Evolutionary conservation across 257 asterid species (phyloP), one percentile per base, ranked within the genome.

Genomic region (Paulownia fortunei): DNA sequence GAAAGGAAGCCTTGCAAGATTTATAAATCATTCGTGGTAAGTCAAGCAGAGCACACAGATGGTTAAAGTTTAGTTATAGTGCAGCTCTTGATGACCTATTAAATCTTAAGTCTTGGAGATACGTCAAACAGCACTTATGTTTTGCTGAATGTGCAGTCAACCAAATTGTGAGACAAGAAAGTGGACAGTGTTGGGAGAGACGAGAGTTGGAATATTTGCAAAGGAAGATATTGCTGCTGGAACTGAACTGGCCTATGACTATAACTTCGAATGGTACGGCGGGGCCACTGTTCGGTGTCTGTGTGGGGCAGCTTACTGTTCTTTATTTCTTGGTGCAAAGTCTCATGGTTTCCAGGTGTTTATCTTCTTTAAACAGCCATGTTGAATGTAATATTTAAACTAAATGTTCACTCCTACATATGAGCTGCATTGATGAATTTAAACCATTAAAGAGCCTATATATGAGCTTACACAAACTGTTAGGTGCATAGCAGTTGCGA

Each of bases 151-250:
- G 69, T 77, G 88, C 88, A 94, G 99, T 78, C 86, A 86, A 79
- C 99, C 99, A 73, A 94, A 92, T 81, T 94, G 97, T 79, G 98
- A 94, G 86, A 94, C 98, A 67, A 89, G 99, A 89, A 95, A 92
- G 83, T 95, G 99, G 99, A 92, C 92, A 41, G 97, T 93, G 55
- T 78, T 92, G 76, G 98, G 98, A 76, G 94, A 91, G 80, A 89
- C 94, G 1, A 86, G 98, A 83, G 98, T 95, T 72, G 98, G 98
- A 61, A 91, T 95, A 82, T 95, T 90, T 82, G 94, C 99, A 10
- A 91, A 85, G 85, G 69, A 79, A 72, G 96, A 95, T 74, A 89
- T 91, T 71, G 66, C 81, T 69, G 78, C 78, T 58, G 98, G 98
- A 77, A 86, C 89, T 68, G 98, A 93, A 87, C 75, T 95, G 81